phyloP scores from a whole-genome alignment of 495 filamentous ascomycete genomes.

The Choiromyces venosus region DNA sequence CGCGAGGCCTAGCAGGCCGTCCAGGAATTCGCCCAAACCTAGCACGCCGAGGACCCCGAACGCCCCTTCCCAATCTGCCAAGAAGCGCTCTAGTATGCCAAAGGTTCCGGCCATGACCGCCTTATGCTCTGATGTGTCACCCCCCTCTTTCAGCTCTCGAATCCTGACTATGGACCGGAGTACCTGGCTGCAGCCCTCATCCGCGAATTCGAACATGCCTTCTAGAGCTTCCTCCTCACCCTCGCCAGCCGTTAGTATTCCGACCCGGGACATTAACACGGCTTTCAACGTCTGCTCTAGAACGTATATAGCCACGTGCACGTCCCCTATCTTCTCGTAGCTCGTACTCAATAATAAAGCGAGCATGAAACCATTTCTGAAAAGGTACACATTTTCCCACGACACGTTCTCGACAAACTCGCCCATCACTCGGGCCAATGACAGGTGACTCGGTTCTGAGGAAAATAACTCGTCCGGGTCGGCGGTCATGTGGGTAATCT shows the following conservation, averaged over 20 bases:
- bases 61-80: background rate
- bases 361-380: background rate
- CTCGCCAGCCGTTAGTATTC: background rate
- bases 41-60: background rate
- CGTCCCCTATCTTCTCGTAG: background rate
- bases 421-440: background rate
- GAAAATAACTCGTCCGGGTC: background rate
- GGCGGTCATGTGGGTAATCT: background rate
- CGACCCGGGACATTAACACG: background rate
- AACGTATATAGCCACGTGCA: background rate
- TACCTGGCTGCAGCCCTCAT: background rate
- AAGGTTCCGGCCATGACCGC: background rate
- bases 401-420: background rate
- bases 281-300: background rate
- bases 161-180: background rate
- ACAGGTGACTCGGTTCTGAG: background rate
- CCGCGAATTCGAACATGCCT: background rate
- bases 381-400: background rate
- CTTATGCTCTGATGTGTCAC: background rate
- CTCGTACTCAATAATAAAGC: background rate
- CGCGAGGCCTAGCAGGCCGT: background rate
- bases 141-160: background rate
- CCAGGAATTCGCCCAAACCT: background rate
- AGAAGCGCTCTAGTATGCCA: background rate
- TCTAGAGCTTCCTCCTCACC: background rate